These are phyloP conservation scores for Phytopythium ostracodes DNA, from an alignment of 352 stramenopile genomes.

Conservation along the genomic window DNA sequence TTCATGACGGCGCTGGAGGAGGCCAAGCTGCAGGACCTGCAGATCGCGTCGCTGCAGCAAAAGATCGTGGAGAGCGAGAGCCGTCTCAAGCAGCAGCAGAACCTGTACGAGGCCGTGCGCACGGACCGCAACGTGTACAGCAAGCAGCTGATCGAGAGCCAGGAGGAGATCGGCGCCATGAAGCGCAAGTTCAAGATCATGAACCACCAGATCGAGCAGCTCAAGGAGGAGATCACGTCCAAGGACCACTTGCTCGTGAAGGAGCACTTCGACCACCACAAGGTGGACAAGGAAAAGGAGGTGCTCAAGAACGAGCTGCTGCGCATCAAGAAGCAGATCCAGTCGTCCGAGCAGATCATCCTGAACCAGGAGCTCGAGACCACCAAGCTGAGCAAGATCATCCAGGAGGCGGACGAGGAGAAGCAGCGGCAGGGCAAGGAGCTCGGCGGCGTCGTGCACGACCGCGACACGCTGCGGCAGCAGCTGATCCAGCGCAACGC, in stretches of 20 bases:
- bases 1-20: constrained; percentile 83
- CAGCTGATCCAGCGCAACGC: constrained; percentile 88
- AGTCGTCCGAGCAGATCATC: constrained; percentile 87
- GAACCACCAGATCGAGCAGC: constrained; percentile 90
- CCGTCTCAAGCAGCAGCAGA: constrained; percentile 92
- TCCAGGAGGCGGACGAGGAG: constrained; percentile 89
- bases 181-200: constrained; percentile 91
- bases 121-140: constrained; percentile 91
- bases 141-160: constrained; percentile 92
- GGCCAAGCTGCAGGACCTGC: constrained; percentile 72
- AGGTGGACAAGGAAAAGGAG: constrained; percentile 92
- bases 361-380: constrained; percentile 82
- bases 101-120: constrained; percentile 91
- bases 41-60: constrained; percentile 65
- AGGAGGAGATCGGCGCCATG: constrained; percentile 88
- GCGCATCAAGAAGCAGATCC: constrained; percentile 90
- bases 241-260: constrained; percentile 92
- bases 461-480: constrained; percentile 79
- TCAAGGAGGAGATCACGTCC: constrained; percentile 92
- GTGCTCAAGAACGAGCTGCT: constrained; percentile 87
- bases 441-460: constrained; percentile 75
- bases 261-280: constrained; percentile 93
- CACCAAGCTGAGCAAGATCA: constrained; percentile 84
- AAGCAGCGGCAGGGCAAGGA: constrained; percentile 86
- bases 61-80: constrained; percentile 75